Conservation (phyloP, 116 monocot species). For the Dioscorea cayenensis region DNA sequence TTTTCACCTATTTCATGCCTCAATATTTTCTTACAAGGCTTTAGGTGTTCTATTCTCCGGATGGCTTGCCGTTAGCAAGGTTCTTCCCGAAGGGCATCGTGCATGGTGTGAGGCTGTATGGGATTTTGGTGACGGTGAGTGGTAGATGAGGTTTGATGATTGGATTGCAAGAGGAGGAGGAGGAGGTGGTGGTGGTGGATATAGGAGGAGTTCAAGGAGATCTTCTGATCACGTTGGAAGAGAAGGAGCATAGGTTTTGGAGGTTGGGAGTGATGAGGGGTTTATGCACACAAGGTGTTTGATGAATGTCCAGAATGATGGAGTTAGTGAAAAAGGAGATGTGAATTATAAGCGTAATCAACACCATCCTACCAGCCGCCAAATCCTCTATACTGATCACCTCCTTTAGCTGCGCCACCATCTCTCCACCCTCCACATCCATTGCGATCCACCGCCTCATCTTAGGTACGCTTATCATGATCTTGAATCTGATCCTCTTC, state of each 20-base stretch:
- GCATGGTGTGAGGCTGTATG: constrained; percentile 71
- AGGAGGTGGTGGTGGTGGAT: constrained; percentile 11
- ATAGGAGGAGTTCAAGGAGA: constrained; percentile 4
- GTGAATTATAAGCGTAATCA: background rate
- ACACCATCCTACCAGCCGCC: background rate
- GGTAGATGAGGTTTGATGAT: constrained; percentile 10
- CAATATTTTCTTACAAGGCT: too few relatives aligned
- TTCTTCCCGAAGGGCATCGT: constrained; percentile 78
- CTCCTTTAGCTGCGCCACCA: background rate
- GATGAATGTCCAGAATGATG: background rate
- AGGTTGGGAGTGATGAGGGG: background rate
- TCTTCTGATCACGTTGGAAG: background rate
- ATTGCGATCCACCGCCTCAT: background rate
- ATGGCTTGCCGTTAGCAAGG: constrained; percentile 38
- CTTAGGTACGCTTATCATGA: too few relatives aligned
- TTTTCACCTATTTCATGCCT: too few relatives aligned
- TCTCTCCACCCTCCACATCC: constrained; percentile 24
- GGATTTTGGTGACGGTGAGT: constrained; percentile 1
- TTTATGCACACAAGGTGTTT: background rate
- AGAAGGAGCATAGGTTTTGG: background rate
- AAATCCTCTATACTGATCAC: background rate
- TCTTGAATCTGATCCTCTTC: too few relatives aligned
- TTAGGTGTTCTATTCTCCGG: constrained; percentile 40
- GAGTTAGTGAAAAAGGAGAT: background rate
- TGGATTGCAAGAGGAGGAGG: constrained; percentile 18